phyloP scores from a whole-genome alignment of 139 green algal species.

The Haematococcus sp. region DNA sequence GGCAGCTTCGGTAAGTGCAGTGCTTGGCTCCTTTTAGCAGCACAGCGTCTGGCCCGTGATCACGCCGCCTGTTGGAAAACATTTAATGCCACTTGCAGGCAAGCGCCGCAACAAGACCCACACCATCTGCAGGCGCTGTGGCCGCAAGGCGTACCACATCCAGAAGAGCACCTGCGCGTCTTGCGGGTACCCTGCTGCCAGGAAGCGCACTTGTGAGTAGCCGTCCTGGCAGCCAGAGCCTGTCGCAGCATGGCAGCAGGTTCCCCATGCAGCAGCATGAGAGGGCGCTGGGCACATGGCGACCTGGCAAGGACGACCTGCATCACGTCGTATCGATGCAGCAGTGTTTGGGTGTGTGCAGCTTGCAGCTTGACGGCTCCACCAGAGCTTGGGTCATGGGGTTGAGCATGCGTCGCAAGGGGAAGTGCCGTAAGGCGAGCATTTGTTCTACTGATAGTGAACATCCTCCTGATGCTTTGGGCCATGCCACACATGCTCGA shows the following conservation, averaged over 20 bases:
- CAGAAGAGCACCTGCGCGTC: constrained; percentile 92
- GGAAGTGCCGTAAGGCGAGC: too few relatives aligned
- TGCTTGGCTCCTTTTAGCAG: neutral
- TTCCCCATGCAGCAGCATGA: neutral
- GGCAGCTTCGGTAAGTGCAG: constrained; percentile 82
- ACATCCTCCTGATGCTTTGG: neutral
- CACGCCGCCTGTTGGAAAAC: neutral
- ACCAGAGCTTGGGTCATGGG: too few relatives aligned
- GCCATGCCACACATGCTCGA: neutral
- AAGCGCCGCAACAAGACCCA: constrained; percentile 97
- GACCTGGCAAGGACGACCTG: neutral
- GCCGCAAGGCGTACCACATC: constrained; percentile 88
- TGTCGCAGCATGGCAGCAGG: neutral
- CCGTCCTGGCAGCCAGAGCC: neutral
- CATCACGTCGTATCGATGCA: too few relatives aligned
- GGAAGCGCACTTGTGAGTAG: constrained; percentile 91
- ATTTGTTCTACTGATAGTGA: neutral
- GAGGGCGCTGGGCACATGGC: neutral
- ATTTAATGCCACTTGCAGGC: constrained; percentile 49
- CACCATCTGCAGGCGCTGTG: constrained; percentile 93
- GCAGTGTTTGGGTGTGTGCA: too few relatives aligned
- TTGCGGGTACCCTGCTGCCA: constrained; percentile 93
- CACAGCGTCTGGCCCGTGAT: neutral
- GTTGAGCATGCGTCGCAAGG: too few relatives aligned
- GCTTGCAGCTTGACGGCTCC: too few relatives aligned